These are phyloP conservation scores for Nemania serpens DNA, from an alignment of 2,329 filamentous ascomycete species.

Conservation along the genomic window DNA sequence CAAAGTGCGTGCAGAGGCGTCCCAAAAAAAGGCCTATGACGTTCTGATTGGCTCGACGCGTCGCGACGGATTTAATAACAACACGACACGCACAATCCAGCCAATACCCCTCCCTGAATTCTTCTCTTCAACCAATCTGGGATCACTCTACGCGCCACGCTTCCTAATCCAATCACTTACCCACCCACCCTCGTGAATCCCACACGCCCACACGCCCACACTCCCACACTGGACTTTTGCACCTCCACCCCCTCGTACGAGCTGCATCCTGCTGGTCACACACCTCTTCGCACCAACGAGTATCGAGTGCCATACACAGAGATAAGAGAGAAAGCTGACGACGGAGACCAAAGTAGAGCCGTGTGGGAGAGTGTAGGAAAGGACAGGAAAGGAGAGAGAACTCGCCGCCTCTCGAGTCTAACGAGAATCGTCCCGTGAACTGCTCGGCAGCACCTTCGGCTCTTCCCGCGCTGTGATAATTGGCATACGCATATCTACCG, in stretches of 20 bases:
- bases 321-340: not conserved
- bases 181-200: conserved; percentile 12
- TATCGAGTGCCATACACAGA: conserved; percentile 12
- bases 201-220: conserved; percentile 27
- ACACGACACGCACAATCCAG: conserved; percentile 22
- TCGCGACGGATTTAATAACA: conserved; percentile 23
- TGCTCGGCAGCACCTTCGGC: too few species aligned
- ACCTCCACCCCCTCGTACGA: conserved; percentile 24
- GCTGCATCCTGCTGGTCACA: conserved; percentile 21
- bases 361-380: too few species aligned
- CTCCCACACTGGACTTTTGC: conserved; percentile 19
- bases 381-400: too few species aligned
- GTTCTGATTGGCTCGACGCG: conserved; percentile 26
- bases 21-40: not conserved
- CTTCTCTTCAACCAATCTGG: conserved; percentile 25
- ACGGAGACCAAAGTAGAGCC: not conserved
- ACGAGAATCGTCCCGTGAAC: too few species aligned
- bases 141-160: conserved; percentile 26
- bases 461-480: too few species aligned
- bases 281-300: conserved; percentile 19
- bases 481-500: too few species aligned
- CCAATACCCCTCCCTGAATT: conserved; percentile 10
- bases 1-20: conserved; percentile 27
- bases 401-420: too few species aligned
- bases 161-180: conserved; percentile 26